Base-by-base conservation (phyloP, 805 yeast genomes). In the Grigorovia yakushimaensis region DNA sequence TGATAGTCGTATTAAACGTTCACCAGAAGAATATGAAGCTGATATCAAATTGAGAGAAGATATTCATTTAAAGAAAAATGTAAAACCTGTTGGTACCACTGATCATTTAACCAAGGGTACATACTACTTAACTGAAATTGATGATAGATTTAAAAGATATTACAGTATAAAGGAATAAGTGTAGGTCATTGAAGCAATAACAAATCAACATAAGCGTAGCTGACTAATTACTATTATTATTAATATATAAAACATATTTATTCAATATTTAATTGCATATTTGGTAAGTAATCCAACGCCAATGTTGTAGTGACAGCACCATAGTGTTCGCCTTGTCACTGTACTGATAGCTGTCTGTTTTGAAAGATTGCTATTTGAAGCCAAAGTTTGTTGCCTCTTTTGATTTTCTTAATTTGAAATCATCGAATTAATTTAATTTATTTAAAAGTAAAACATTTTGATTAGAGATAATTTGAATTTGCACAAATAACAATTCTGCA, bases 1-100 rank as follows among this genome's bases (percentile, higher is more conserved):
- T 53, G 77, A 74, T 46, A 19, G 10, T 2, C 33, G 33, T 27
- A 27, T 33, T 33, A 33, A 33, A 33, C 37, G 37, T 15, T 33
- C 89, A 45, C 98, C 98, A 52, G 75, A 75, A 61, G 81, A 84
- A 60, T 93, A 88, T 70, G 85, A 88, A 67, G 79, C 71, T 24
- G 89, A 91, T 43, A 77, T 93, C 56, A 82, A 71, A 23, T 74
- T 86, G 57, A 88, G 99, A 74, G 98, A 93, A 73, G 76, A 78
- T 60, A 85, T 91, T 43, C 96, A 91, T 65, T 72, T 88, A 66
- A 77, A 87, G 69, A 87, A 88, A 70, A 70, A 73, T 55, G 84
- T 78, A 74, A 71, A 73, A 65, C 98, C 98, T 57, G 66, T 73
- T 50, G 98, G 98, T 43, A 71, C 82, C 41, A 73, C 79, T 55